Conservation (phyloP, 192 early-diverging fungal species). For the Backusella morwellensis region DNA sequence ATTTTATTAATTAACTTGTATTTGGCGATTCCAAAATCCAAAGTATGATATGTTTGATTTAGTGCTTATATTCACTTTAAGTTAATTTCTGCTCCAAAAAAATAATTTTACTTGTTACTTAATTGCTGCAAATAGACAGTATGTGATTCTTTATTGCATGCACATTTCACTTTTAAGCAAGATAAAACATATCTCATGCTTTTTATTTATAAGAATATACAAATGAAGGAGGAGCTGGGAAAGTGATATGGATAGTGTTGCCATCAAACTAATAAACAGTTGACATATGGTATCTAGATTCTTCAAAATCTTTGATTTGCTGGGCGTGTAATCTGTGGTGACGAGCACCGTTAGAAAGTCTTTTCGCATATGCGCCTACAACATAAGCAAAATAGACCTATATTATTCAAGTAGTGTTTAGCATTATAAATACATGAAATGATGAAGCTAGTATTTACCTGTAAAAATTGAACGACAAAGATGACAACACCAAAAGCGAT, state of each 20-base stretch:
- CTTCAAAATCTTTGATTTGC: conserved; percentile 37
- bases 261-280: conserved; percentile 24
- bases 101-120: too few species aligned
- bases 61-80: too few species aligned
- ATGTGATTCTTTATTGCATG: too few species aligned
- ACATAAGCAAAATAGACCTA: conserved; percentile 37
- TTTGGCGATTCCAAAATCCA: too few species aligned
- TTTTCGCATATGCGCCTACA: conserved; percentile 28
- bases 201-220: conserved; percentile 5
- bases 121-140: too few species aligned
- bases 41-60: too few species aligned
- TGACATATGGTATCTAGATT: conserved; percentile 29
- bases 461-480: conserved; percentile 27
- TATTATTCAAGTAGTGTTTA: neutral
- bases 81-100: too few species aligned
- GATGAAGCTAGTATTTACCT: conserved; percentile 20
- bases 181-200: neutral
- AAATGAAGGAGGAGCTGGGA: neutral
- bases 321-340: conserved; percentile 32
- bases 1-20: too few species aligned
- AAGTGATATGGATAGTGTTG: neutral
- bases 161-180: neutral
- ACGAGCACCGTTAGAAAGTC: conserved; percentile 28
- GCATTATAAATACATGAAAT: neutral
- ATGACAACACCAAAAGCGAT: conserved; percentile 29